phyloP scores from a whole-genome alignment of 345 rosid species.

The Bretschneidera sinensis region DNA sequence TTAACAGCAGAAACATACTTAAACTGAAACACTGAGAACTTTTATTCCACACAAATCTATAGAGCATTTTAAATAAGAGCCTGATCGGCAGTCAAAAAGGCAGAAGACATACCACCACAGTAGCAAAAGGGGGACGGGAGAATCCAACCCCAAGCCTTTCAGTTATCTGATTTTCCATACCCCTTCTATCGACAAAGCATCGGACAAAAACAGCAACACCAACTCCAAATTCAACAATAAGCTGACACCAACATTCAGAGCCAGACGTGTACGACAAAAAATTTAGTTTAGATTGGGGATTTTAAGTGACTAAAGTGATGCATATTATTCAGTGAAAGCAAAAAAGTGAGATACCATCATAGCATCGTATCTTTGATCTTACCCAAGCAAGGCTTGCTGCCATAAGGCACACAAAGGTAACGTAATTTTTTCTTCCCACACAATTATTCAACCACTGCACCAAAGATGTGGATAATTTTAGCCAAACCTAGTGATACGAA shows the following conservation, averaged over 20 bases:
- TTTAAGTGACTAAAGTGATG: slow-evolving; percentile 3
- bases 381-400: slow-evolving; percentile 88
- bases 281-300: slow-evolving; percentile 3
- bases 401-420: slow-evolving; percentile 88
- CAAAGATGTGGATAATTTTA: no score
- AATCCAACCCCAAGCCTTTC: slow-evolving; percentile 88
- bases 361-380: slow-evolving; percentile 15
- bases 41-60: neutral
- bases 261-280: neutral
- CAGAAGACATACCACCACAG: slow-evolving; percentile 61
- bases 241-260: slow-evolving; percentile 44
- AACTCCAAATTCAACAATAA: slow-evolving; percentile 77
- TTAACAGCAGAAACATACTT: no score
- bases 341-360: neutral
- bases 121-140: slow-evolving; percentile 71
- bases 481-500: no score
- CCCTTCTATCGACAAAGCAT: slow-evolving; percentile 67
- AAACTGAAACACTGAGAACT: no score
- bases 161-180: slow-evolving; percentile 62
- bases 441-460: slow-evolving; percentile 96
- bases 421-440: slow-evolving; percentile 83
- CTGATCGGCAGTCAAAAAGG: slow-evolving; percentile 9
- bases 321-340: neutral
- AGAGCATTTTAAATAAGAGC: neutral
- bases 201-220: slow-evolving; percentile 87